Conservation (phyloP, 1,284 basidiomycete genomes). For the Ustilago bromivora region DNA sequence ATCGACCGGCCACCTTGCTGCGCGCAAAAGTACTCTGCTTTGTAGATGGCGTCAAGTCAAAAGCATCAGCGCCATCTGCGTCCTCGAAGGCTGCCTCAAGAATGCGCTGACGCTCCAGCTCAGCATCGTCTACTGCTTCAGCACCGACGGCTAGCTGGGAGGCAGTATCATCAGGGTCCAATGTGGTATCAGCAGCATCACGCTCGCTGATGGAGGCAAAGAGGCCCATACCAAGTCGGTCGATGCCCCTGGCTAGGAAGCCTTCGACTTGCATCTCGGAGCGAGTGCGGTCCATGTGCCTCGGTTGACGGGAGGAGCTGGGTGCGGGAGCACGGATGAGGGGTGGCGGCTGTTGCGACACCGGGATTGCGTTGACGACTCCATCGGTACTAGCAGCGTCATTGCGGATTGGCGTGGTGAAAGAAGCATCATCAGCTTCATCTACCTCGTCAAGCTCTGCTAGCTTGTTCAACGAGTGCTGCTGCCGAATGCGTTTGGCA, state of each 20-base stretch:
- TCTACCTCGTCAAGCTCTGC: slow-evolving; percentile 27
- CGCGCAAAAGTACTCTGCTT: slow-evolving; percentile 7
- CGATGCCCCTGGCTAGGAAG: slow-evolving; percentile 46
- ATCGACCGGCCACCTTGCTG: slow-evolving; percentile 35
- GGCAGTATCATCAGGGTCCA: slow-evolving; percentile 18
- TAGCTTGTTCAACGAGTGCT: slow-evolving; percentile 18
- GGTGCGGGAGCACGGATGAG: slow-evolving; percentile 32
- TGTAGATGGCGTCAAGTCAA: slow-evolving; percentile 33
- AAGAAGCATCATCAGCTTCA: slow-evolving; percentile 29
- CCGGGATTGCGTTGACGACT: background rate
- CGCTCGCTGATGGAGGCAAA: slow-evolving; percentile 34
- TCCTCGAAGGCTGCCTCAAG: slow-evolving; percentile 50
- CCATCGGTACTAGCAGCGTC: background rate
- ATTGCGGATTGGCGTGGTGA: slow-evolving; percentile 28
- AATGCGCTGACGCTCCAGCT: slow-evolving; percentile 46
- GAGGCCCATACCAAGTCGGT: slow-evolving; percentile 26
- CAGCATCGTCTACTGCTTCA: slow-evolving; percentile 14
- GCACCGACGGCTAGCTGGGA: background rate
- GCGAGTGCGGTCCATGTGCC: slow-evolving; percentile 37
- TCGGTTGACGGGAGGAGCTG: slow-evolving; percentile 17
- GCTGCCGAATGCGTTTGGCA: slow-evolving; percentile 22
- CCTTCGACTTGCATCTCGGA: slow-evolving; percentile 51
- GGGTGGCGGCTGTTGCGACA: slow-evolving; percentile 40
- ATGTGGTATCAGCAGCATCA: slow-evolving; percentile 21
- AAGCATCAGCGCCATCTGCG: slow-evolving; percentile 30